Base-by-base conservation (phyloP, 2,329 filamentous ascomycete genomes). In the Davidsoniella neocaledoniae region DNA sequence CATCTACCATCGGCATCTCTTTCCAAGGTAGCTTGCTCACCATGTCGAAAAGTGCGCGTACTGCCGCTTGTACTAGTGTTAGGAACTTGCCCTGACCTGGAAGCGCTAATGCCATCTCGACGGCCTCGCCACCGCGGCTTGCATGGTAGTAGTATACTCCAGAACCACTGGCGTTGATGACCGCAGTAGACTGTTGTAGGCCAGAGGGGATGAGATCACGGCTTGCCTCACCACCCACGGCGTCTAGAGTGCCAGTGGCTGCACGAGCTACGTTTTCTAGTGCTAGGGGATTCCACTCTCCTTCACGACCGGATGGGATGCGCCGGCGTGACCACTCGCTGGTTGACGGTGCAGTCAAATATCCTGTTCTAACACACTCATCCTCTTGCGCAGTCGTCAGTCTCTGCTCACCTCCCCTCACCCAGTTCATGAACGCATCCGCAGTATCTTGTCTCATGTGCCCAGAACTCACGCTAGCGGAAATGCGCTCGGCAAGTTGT, bases 11-110 rank as follows among this genome's bases (percentile, higher is more conserved):
- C 1, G 81, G 76, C 29, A 72, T 73, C 63, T 86, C 81, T 42
- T 73, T 71, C 62, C 72, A 77, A 49, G 69, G 71, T 10, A 74
- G 76, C 36, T 49, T 48, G 59, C 74, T 75, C 25, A 87, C 62
- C 29, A 83, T 63, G 5, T 67, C 66, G 1, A 77, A 61, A 4
- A 50, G 43, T 8, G 43, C 36, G 8, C 23, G 17, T 5, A 50
- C 43, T 12, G 43, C 76, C 33, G 68, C 70, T 17, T 74, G 69
- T 0, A 81, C 67, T 2, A 87, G 68, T 60, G 81, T 83, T 42
- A 87, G 66, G 58, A 79, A 81, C 2, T 71, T 64, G 2, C 83
- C 83, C 33, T 78, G 79, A 21, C 75, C 74, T 0, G 83, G 83
- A 0, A 86, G 66, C 0, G 81, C 75, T 41, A 86, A 68, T 50